Base-by-base conservation (phyloP, 1,284 basidiomycete genomes). In the Boletellus sp. region DNA sequence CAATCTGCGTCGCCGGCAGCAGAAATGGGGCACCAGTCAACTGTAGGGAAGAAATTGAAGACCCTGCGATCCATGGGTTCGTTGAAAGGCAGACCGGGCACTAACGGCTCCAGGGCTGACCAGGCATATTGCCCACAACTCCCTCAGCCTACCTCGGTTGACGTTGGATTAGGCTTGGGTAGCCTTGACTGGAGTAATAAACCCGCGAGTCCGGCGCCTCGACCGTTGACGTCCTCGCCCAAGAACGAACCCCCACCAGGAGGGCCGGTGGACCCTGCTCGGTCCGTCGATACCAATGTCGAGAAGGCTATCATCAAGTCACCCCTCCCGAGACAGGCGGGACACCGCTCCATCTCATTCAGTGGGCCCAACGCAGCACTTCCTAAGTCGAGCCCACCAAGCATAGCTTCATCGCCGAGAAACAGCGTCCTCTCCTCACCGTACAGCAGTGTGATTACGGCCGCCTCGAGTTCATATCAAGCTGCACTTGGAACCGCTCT, bases 401-500 rank as follows among this genome's bases (percentile, higher is more conserved):
- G 78, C 30, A 53, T 75, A 55, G 72, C 73, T 34, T 71, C 73
- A 19, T 79, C 78, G 21, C 76, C 79, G 8, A 70, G 70, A 27
- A 69, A 73, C 29, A 76, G 71, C 50, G 59, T 70, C 21, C 66
- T 71, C 45, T 71, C 72, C 32, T 68, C 72, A 5, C 49, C 67
- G 6, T 50, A 49, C 60, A 66, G 42, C 23, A 58, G 49, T 64
- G 64, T 58, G 58, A 69, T 37, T 57, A 70, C 26, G 60, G 63
- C 50, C 59, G 68, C 49, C 59, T 70, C 45, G 36, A 71, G 58
- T 54, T 65, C 73, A 41, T 83, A 83, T 60, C 84, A 89, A 56
- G 80, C 78, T n/a, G 73, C 80, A 6, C 73, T 90, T 13, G 87
- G 83, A 25, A 90, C 90, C 50, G 93, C 92, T 1, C 76, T 99